Base-by-base conservation (phyloP, 2,329 filamentous ascomycete species). In the Aaosphaeria pasadenensis region DNA sequence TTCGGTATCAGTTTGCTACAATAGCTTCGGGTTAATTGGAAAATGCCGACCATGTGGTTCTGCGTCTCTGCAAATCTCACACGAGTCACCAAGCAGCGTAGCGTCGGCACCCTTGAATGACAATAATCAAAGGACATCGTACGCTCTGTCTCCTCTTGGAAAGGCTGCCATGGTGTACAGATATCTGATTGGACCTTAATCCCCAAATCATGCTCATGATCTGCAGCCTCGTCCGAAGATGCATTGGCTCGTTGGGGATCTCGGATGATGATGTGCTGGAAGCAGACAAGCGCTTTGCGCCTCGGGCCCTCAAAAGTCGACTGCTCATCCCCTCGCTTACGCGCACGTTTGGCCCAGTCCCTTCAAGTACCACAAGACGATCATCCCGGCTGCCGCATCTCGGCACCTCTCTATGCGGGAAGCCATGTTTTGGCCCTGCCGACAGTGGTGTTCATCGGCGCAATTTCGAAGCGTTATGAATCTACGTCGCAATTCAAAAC, bases 101-200 rank as follows among this genome's bases (percentile, higher is more conserved):
- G 55, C 49, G 43, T 46, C 50, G 54, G 54, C 56, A 49, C 49
- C 45, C 40, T 50, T 43, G 39, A 32, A 47, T 52, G 48, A 52
- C 52, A 48, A 51, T 54, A 57, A 59, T 50, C 63, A 62, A 63
- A 60, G 42, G 48, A 35, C 42, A 29, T 42, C 42, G 24, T 35
- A 30, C 35, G 17, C 24, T 45, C 51, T 54, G 46, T 29, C 52
- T 51, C 17, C n/a, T 44, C 43, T 39, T 35, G 44, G 51, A 45
- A 55, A 44, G 42, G 41, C 45, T 41, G 36, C 28, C 42, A 36
- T 46, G 32, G 42, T 11, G 24, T 38, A 31, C 30, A 9, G 28
- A 9, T 11, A 43, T 53, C 39, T 54, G 42, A 58, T 62, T 59
- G 51, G 59, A 24, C 29, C 45, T 44, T 33, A 24, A 36, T 33